Conservation (phyloP, 2,329 filamentous ascomycete genomes). For the Aureobasidium sp. region DNA sequence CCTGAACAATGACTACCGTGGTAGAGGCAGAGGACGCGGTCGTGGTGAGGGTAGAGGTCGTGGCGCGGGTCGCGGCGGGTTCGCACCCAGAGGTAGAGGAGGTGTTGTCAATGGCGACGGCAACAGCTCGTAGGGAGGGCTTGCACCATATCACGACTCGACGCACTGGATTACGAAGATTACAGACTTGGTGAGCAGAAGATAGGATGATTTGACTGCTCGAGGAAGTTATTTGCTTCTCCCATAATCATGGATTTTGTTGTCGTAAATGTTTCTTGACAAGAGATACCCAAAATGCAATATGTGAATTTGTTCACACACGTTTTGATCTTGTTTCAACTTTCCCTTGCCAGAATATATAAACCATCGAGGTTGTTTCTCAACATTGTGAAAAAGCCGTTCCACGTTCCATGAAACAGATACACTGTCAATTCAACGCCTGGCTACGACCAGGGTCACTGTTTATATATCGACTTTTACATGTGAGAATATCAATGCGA, state of each 20-base stretch:
- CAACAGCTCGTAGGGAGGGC: background rate
- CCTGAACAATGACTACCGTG: conserved; percentile 37
- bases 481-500: too few relatives aligned
- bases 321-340: too few relatives aligned
- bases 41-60: conserved; percentile 17
- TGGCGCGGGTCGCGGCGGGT: conserved; percentile 13
- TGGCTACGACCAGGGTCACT: too few relatives aligned
- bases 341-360: too few relatives aligned
- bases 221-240: background rate
- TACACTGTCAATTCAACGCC: too few relatives aligned
- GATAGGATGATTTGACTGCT: background rate
- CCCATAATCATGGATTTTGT: background rate
- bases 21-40: conserved; percentile 21
- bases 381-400: too few relatives aligned
- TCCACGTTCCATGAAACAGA: too few relatives aligned
- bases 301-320: too few relatives aligned
- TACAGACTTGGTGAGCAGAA: background rate
- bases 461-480: too few relatives aligned
- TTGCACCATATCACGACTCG: background rate
- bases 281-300: background rate
- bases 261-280: background rate
- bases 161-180: background rate
- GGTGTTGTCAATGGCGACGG: background rate
- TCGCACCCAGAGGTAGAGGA: conserved; percentile 15
- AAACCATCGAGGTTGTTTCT: too few relatives aligned